Conservation (phyloP, 192 early-diverging fungal species). For the Helicostylum pulchrum region DNA sequence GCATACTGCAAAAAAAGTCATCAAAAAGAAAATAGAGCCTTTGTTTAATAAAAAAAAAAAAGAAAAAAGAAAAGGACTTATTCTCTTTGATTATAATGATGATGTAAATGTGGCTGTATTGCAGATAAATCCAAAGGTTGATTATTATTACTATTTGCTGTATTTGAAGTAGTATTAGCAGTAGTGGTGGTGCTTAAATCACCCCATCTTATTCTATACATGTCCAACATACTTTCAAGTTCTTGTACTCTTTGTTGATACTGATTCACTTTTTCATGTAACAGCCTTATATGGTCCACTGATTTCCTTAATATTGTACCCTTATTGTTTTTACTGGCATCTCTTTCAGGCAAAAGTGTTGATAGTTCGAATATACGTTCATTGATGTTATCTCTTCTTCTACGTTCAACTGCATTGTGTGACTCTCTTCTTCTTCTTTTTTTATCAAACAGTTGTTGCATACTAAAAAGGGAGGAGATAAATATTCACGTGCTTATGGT, state of each 20-base stretch:
- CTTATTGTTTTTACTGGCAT: conserved; percentile 90
- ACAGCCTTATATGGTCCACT: conserved; percentile 80
- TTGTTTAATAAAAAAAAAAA: too few relatives aligned
- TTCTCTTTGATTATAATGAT: not conserved
- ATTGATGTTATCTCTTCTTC: conserved; percentile 96
- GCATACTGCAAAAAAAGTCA: too few relatives aligned
- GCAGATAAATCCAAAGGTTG: not conserved
- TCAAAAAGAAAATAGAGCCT: too few relatives aligned
- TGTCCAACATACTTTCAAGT: conserved; percentile 24
- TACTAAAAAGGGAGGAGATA: conserved; percentile 7
- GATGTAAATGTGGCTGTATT: conserved; percentile 5
- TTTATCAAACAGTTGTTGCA: conserved; percentile 67
- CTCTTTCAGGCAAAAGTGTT: conserved; percentile 80
- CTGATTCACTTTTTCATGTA: conserved; percentile 28
- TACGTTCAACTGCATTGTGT: conserved; percentile 96
- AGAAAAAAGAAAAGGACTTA: too few relatives aligned
- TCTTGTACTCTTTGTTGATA: conserved; percentile 33
- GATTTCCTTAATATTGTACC: conserved; percentile 88
- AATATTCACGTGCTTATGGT: not conserved
- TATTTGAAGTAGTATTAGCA: not conserved
- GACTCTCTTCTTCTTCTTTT: conserved; percentile 89
- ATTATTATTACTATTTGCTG: not conserved
- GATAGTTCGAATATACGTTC: conserved; percentile 93
- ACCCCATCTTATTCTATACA: conserved; percentile 24
- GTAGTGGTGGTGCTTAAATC: not conserved